Base-by-base conservation (phyloP, 2,329 filamentous ascomycete species). In the Neofusicoccum kwambonambiense region DNA sequence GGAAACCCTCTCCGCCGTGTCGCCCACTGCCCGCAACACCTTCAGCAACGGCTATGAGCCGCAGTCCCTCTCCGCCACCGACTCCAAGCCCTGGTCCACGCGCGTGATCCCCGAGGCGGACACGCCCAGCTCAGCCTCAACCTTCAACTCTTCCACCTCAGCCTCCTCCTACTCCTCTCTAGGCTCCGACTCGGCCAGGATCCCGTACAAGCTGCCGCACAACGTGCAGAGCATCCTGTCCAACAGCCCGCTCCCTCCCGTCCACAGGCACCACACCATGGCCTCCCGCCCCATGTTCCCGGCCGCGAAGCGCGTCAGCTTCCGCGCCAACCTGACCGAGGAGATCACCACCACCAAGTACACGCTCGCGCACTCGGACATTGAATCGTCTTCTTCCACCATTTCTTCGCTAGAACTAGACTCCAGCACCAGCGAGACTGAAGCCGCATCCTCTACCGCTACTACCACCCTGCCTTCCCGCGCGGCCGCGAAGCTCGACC, bases 1-100 rank as follows among this genome's bases (percentile, higher is more conserved):
- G 54, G 80, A 83, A 50, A 82, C 82, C 2, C 76, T 85, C 22
- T 83, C 82, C 57, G 78, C 83, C n/a, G 80, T 82, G 35, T 88
- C 87, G 7, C 87, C 87, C 11, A 89, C 86, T 1, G 77, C 82
- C 47, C 80, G 83, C 70, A 89, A 88, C 74, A 89, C 86, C 60
- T 87, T 87, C 71, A 82, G 78, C 69, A 89, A 89, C 75, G 82
- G 84, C 58, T 87, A 86, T 69, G 81, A 85, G 69, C 49, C 50
- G 44, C 31, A 47, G 35, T 8, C 57, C 13, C 22, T 17, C 15
- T 58, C 67, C 0, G 58, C 67, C 7, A 70, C 67, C 66, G 68
- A 72, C 17, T 68, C 72, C n/a, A 76, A 75, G 22, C 73, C 75
- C 17, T 75, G 66, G 68, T 75, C 74, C 4, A 15, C 37, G 37